phyloP scores from a whole-genome alignment of 495 filamentous ascomycete genomes.

The Neurospora sp. region DNA sequence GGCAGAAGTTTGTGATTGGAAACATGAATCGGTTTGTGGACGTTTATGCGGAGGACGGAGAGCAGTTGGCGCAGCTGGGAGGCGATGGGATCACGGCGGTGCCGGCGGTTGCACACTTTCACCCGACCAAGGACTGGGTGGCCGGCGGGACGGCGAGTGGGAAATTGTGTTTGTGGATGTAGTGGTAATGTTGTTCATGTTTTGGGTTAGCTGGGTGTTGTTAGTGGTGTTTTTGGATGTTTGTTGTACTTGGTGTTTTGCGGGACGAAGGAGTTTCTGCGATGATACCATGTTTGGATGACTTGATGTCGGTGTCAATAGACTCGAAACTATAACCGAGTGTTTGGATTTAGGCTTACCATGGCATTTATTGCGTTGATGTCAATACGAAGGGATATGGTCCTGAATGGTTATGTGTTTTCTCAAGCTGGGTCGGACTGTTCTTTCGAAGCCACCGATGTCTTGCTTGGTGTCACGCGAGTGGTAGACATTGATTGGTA shows the following conservation, averaged over 20 bases:
- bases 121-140: slow-evolving; percentile 82
- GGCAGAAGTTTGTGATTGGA: slow-evolving; percentile 82
- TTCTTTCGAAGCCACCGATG: background rate
- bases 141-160: slow-evolving; percentile 87
- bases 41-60: slow-evolving; percentile 66
- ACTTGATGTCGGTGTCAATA: background rate
- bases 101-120: slow-evolving; percentile 84
- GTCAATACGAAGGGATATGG: no score
- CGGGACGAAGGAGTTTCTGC: background rate
- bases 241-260: background rate
- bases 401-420: background rate
- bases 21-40: slow-evolving; percentile 99
- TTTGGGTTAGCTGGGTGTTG: background rate
- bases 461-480: background rate
- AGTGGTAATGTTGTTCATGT: slow-evolving; percentile 1
- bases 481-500: background rate
- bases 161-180: slow-evolving; percentile 88
- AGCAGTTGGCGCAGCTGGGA: slow-evolving; percentile 83
- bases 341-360: background rate
- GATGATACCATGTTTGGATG: background rate
- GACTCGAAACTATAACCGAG: background rate
- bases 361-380: background rate
- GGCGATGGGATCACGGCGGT: slow-evolving; percentile 88
- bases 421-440: background rate
- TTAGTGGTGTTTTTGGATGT: background rate